Conservation (phyloP, 805 yeast species). For the Allodekkera sacchari region DNA sequence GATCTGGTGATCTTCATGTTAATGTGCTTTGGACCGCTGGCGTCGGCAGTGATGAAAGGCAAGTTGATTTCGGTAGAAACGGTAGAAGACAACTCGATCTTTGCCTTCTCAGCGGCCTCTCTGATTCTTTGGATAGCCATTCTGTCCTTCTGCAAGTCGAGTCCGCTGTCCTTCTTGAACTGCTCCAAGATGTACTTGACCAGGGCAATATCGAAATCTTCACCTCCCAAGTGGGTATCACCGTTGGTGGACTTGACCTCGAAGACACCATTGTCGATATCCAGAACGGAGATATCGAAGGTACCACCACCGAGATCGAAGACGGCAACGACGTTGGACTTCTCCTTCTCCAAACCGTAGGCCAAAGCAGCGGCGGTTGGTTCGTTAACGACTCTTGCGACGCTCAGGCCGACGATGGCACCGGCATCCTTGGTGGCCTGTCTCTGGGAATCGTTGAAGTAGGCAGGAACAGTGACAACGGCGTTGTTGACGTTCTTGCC, state of each 20-base stretch:
- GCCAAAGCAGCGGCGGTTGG: constrained; percentile 94
- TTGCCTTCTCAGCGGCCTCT: constrained; percentile 72
- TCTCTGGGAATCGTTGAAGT: constrained; percentile 86
- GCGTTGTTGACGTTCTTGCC: constrained; percentile 86
- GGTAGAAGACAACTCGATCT: constrained; percentile 66
- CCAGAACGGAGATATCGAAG: constrained; percentile 92
- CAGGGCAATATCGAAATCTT: constrained; percentile 80
- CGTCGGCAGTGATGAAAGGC: constrained; percentile 56
- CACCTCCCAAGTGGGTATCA: constrained; percentile 92
- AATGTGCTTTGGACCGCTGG: constrained; percentile 48
- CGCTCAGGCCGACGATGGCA: constrained; percentile 91
- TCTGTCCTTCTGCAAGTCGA: constrained; percentile 44
- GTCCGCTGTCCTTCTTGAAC: constrained; percentile 47
- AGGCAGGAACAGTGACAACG: constrained; percentile 85
- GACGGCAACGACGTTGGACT: constrained; percentile 65
- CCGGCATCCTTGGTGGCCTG: constrained; percentile 97
- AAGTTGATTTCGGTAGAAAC: constrained; percentile 52
- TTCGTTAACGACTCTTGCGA: constrained; percentile 82
- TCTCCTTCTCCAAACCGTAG: constrained; percentile 79
- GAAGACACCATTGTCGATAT: constrained; percentile 95
- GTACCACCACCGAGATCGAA: constrained; percentile 99
- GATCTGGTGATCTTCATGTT: constrained; percentile 52
- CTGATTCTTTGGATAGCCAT: constrained; percentile 65
- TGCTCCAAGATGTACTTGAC: constrained; percentile 64
- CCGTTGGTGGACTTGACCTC: constrained; percentile 98